Base-by-base conservation (phyloP, 2,329 filamentous ascomycete genomes). In the Beauveria medogensis region DNA sequence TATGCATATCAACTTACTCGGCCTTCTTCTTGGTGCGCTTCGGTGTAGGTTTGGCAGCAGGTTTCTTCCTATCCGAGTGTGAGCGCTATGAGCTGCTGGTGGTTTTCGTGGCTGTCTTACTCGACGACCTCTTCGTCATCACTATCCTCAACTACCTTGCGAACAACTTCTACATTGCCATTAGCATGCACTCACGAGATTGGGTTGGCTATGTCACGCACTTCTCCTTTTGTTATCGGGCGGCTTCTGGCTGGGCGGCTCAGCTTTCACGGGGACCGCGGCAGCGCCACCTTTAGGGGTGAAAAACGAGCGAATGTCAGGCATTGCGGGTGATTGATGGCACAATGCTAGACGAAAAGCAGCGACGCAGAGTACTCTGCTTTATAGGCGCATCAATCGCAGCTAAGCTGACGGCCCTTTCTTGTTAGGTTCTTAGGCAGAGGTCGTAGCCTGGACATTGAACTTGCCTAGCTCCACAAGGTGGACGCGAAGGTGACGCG, bases 261-360 rank as follows among this genome's bases (percentile, higher is more conserved):
- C 78, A 46, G 71, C 71, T 68, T 80, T 79, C 70, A 78, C 80
- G 67, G 82, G 79, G 53, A 79, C 74, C 18, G 82, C 76, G 50
- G 81, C 76, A 67, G 82, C 79, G 65, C 82, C 81, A 56, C 85
- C 84, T 73, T 92, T 92, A 63, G 89, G 85, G 60, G 88, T 86
- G 78, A 97, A 97, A 76, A 97, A 97, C 68, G 82, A 91, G 70
- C 92, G 84, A 69, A 97, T 97, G 75, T 97, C 93, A 64, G 92
- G 85, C 92, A 96, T 96, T 64, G 63, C 64, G 60, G 26, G 37
- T 48, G 43, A 60, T 60, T 16, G 44, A 12, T 40, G 57, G 60
- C 55, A 40, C 48, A 41, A 34, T 55, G 5, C 22, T 14, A 24
- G 10, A 14, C 6, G 6, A 18, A 43, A 3, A 14, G 37, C 41